phyloP scores from a whole-genome alignment of 2,329 filamentous ascomycete genomes.

The Colletotrichum scovillei region DNA sequence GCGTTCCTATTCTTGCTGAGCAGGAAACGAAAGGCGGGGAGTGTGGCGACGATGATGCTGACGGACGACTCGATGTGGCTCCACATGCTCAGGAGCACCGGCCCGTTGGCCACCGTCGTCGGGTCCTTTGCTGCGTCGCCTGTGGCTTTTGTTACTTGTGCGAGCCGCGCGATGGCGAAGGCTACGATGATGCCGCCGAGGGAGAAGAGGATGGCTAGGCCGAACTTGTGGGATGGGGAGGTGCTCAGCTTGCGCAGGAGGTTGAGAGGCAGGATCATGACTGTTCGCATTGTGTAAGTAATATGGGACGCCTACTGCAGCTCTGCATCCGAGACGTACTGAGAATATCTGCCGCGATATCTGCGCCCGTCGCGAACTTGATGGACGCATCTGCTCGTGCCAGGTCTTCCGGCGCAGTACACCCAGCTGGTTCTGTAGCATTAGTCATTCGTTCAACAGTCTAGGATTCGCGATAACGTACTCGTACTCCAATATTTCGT shows the following conservation, averaged over 20 bases:
- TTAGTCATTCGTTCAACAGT: no score
- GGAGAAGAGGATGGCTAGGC: slow-evolving; percentile 30
- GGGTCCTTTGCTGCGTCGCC: slow-evolving; percentile 27
- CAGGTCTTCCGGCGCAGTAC: slow-evolving; percentile 18
- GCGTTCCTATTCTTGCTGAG: slow-evolving; percentile 18
- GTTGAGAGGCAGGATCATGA: slow-evolving; percentile 24
- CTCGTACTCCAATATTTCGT: slow-evolving; percentile 26
- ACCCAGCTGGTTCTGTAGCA: neutral
- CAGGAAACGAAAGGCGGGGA: slow-evolving; percentile 30
- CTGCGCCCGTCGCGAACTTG: slow-evolving; percentile 20
- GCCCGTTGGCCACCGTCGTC: slow-evolving; percentile 27
- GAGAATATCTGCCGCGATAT: slow-evolving; percentile 5
- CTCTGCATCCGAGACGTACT: neutral
- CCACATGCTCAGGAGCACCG: slow-evolving; percentile 34
- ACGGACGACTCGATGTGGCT: slow-evolving; percentile 33
- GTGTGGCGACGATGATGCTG: slow-evolving; percentile 30
- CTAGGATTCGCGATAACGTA: neutral
- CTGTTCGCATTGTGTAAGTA: neutral
- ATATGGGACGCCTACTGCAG: neutral
- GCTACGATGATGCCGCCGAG: slow-evolving; percentile 32
- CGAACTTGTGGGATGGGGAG: slow-evolving; percentile 18
- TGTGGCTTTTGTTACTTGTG: slow-evolving; percentile 22
- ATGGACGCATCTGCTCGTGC: slow-evolving; percentile 20
- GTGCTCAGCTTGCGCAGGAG: slow-evolving; percentile 23
- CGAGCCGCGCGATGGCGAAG: slow-evolving; percentile 27